Base-by-base conservation (phyloP, 768 basidiomycete genomes). In the Lentinula aciculospora region DNA sequence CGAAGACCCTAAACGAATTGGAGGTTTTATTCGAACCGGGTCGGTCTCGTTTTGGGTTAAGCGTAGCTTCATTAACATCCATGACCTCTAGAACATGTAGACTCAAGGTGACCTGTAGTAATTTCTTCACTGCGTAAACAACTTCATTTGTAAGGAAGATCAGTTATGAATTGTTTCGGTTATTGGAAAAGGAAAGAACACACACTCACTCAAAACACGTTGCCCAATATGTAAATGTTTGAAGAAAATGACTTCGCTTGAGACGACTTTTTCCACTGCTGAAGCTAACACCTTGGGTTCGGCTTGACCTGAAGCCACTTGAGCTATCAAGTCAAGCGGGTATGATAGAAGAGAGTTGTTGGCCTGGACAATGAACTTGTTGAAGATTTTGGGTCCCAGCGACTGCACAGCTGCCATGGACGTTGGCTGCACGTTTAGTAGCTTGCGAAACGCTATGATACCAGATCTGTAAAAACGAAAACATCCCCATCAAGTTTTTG, bases 241-340 rank as follows among this genome's bases (percentile, higher is more conserved):
- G 64, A 83, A 84, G 60, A 92, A 83, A n/a, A 82, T 57, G 2
- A 92, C 82, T 56, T 80, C 79, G n/a, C 73, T 67, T 1, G 78
- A 79, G 3, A 81, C 78, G 17, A 92, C 73, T 37, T 77, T 79
- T 68, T 92, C 89, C 62, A 76, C 68, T 2, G 87, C 83, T 1
- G 81, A 78, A 4, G 81, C 77, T 19, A 91, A 66, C 1, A 71
- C 72, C 56, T 76, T 72, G 8, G 69, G 62, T 13, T 81, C 72
- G 0, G 78, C 67, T 58, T 81, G 71, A 1, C 79, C 82, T 28
- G 77, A 71, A 7, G 78, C 81, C 10, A 86, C 77, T 23, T 82
- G 81, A 0, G 81, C 83, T 42, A 92, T 70, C n/a, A 84, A 67
- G 58, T 90, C 88, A 8, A 92, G 75, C 0, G 88, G 85, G 65